These are phyloP conservation scores for Boletus insuetus DNA, from an alignment of 768 basidiomycete species.

Conservation along the genomic window DNA sequence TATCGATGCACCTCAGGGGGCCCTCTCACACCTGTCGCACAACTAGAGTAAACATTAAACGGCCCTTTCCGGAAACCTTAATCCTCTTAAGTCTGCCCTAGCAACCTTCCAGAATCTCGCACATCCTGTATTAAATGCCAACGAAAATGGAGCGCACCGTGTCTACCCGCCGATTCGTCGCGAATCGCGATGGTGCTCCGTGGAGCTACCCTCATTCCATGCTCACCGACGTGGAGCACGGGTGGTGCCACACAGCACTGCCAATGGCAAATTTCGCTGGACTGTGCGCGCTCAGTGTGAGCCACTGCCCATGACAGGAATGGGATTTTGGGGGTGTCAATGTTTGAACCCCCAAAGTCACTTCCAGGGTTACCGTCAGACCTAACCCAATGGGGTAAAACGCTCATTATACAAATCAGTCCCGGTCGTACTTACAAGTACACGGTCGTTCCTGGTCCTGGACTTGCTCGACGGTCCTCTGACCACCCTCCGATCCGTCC, in stretches of 20 bases:
- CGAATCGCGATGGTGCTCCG: conserved; percentile 19
- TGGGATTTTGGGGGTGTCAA: conserved; percentile 7
- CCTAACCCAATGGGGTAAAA: conserved; percentile 13
- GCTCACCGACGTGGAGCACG: too few species aligned
- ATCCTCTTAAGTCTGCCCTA: conserved; percentile 8
- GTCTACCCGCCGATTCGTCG: neutral
- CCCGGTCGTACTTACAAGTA: neutral
- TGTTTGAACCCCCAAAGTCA: neutral
- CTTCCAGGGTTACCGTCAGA: neutral
- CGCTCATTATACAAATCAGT: neutral
- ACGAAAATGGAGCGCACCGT: neutral
- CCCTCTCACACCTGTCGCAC: neutral
- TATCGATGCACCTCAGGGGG: neutral
- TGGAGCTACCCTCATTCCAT: neutral
- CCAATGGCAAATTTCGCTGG: conserved; percentile 13
- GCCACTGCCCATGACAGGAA: neutral
- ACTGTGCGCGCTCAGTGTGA: neutral
- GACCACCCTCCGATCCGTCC: neutral
- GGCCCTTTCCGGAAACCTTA: neutral
- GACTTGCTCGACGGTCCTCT: neutral
- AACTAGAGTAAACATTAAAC: neutral
- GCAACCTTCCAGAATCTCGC: neutral
- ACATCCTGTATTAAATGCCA: neutral
- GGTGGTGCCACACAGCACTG: neutral
- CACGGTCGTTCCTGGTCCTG: neutral